Percentiles rank a stretch among this genome's conserved stretches.
Conservation (phyloP, 352 stramenopile genomes). For the Pythium biforme region DNA sequence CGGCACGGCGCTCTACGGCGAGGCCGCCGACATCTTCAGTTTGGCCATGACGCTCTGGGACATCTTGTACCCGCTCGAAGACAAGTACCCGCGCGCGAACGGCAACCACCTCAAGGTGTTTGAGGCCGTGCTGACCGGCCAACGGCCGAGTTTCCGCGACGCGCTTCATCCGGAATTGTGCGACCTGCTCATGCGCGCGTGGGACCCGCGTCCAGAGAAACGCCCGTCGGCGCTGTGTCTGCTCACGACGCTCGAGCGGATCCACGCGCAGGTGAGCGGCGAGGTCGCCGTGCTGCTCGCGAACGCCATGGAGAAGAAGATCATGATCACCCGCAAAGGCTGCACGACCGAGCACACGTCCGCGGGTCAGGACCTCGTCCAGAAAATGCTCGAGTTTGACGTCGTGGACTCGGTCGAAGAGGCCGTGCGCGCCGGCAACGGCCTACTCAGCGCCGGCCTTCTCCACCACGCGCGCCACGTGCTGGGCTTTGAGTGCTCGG, state of each 20-base stretch:
- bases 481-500: slow-evolving; percentile 44
- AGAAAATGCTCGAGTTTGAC: slow-evolving; percentile 60
- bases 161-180: slow-evolving; percentile 37
- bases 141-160: slow-evolving; percentile 45
- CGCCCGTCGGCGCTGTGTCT: slow-evolving; percentile 53
- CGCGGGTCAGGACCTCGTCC: slow-evolving; percentile 48
- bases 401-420: slow-evolving; percentile 50
- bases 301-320: slow-evolving; percentile 34
- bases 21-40: slow-evolving; percentile 70
- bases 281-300: slow-evolving; percentile 40
- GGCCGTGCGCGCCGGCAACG: slow-evolving; percentile 53
- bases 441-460: slow-evolving; percentile 62
- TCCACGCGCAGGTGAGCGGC: slow-evolving; percentile 46
- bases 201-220: slow-evolving; percentile 46
- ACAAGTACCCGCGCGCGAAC: slow-evolving; percentile 59
- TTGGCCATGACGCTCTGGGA: slow-evolving; percentile 82
- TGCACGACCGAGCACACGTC: slow-evolving; percentile 33
- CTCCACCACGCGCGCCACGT: slow-evolving; percentile 57
- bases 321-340: slow-evolving; percentile 28
- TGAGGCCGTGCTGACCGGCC: slow-evolving; percentile 55
- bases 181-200: slow-evolving; percentile 52
- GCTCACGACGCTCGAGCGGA: slow-evolving; percentile 42
- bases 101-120: slow-evolving; percentile 69
- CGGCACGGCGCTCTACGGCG: slow-evolving; percentile 61
- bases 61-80: slow-evolving; percentile 53